Evolutionary conservation across 106 monocot species (phyloP).

Genomic region (Dactylorhiza incarnata): DNA sequence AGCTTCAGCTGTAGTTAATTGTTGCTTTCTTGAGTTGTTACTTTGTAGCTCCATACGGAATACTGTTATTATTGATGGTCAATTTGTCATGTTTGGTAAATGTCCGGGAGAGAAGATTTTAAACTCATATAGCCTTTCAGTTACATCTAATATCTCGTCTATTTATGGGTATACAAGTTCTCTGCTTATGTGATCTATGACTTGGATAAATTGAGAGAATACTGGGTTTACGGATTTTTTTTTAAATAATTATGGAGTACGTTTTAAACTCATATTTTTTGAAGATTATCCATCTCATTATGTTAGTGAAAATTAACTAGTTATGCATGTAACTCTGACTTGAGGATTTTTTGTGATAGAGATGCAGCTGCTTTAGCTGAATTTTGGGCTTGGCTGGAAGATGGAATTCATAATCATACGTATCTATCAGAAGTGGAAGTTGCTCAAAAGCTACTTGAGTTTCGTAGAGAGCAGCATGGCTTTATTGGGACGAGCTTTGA

Average conservation of each 20-base stretch:
- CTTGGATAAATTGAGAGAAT: not conserved
- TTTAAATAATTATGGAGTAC: not conserved
- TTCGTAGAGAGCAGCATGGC: constrained; percentile 80
- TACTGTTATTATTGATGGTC: not conserved
- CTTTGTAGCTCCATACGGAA: not conserved
- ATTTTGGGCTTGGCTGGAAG: constrained; percentile 95
- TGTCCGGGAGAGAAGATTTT: too few species aligned
- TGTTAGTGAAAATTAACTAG: not conserved
- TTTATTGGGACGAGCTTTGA: constrained; percentile 95
- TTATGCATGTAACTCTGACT: constrained; percentile 4
- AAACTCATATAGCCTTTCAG: too few species aligned
- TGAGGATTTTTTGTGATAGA: constrained; percentile 27
- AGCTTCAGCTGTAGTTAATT: not conserved
- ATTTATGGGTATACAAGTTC: not conserved
- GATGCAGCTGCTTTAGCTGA: constrained; percentile 91
- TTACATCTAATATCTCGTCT: not conserved
- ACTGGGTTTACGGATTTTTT: not conserved
- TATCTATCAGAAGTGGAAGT: constrained; percentile 65
- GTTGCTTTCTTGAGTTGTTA: too few species aligned
- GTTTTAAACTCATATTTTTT: not conserved
- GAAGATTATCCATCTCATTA: not conserved
- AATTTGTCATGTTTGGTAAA: not conserved
- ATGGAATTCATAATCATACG: constrained; percentile 37
- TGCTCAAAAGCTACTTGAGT: constrained; percentile 74
- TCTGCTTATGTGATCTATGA: not conserved